These are phyloP conservation scores for Ophioceras dolichostomum DNA, from an alignment of 2,329 filamentous ascomycete genomes.

Conservation along the genomic window DNA sequence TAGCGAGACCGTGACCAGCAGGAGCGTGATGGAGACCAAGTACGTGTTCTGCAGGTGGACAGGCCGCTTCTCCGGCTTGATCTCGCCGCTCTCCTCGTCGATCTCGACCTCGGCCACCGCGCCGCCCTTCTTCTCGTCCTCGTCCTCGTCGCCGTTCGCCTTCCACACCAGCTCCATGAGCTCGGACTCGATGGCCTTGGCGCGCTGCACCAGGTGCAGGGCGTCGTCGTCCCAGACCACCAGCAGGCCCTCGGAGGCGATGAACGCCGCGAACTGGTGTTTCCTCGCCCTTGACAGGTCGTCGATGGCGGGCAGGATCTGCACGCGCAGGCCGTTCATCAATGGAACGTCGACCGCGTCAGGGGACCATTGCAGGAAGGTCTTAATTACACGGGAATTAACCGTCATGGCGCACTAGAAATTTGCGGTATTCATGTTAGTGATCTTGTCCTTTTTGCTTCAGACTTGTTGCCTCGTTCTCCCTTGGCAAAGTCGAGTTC, in stretches of 20 bases:
- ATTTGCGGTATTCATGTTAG: no score
- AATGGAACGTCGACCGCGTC: constrained; percentile 64
- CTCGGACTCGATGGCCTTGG: constrained; percentile 61
- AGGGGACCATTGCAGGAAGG: constrained; percentile 61
- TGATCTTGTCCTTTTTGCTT: no score
- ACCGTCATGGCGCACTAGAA: constrained; percentile 67
- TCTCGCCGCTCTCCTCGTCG: constrained; percentile 60
- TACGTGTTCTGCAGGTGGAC: constrained; percentile 59
- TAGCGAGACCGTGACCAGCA: constrained; percentile 51
- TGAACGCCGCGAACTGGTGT: constrained; percentile 70
- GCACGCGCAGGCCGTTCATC: constrained; percentile 64
- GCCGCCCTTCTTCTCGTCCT: constrained; percentile 38
- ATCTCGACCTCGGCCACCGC: constrained; percentile 40
- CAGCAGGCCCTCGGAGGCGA: constrained; percentile 57
- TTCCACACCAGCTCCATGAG: constrained; percentile 71
- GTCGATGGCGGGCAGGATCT: constrained; percentile 60
- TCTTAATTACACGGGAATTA: constrained; percentile 68
- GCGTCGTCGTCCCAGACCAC: constrained; percentile 78
- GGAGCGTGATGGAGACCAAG: constrained; percentile 53
- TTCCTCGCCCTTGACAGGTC: constrained; percentile 61
- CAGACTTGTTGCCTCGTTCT: background rate
- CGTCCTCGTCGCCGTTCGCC: constrained; percentile 36
- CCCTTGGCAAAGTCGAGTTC: no score
- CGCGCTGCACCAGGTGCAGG: constrained; percentile 55
- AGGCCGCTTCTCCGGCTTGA: constrained; percentile 51